These are phyloP conservation scores for Musa schizocarpa DNA, from an alignment of 176 grass and related monocot genomes.

Conservation along the genomic window DNA sequence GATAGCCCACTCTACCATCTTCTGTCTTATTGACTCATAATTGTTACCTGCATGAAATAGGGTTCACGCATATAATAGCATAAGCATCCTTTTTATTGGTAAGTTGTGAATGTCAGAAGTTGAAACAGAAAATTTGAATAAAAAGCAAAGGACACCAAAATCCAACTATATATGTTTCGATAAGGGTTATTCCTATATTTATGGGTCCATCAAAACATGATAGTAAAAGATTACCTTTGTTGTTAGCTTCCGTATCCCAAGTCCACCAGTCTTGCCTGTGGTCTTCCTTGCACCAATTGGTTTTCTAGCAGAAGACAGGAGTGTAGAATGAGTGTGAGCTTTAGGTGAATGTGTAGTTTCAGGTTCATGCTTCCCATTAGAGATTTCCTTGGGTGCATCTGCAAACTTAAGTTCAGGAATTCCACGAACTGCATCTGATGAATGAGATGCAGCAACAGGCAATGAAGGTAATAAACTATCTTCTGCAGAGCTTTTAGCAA, in stretches of 20 bases:
- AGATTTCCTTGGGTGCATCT: slow-evolving; percentile 44
- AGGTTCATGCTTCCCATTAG: slow-evolving; percentile 41
- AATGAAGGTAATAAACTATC: slow-evolving; percentile 52
- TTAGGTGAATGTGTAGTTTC: slow-evolving; percentile 56
- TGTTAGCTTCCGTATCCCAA: slow-evolving; percentile 74
- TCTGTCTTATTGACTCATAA: too few relatives aligned
- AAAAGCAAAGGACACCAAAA: background rate
- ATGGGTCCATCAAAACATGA: background rate
- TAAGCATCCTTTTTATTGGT: too few relatives aligned
- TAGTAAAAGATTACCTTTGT: slow-evolving; percentile 47
- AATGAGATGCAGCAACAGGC: slow-evolving; percentile 34
- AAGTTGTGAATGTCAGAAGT: too few relatives aligned
- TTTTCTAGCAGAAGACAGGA: slow-evolving; percentile 43
- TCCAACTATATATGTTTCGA: background rate
- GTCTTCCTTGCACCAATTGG: slow-evolving; percentile 54
- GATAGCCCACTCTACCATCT: too few relatives aligned
- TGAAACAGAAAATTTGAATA: too few relatives aligned
- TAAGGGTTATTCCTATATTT: background rate
- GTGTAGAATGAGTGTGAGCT: slow-evolving; percentile 42
- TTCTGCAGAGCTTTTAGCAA: slow-evolving; percentile 49
- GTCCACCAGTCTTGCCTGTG: slow-evolving; percentile 17
- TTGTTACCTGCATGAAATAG: too few relatives aligned
- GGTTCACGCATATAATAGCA: too few relatives aligned
- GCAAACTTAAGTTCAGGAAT: slow-evolving; percentile 49
- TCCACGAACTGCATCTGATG: slow-evolving; percentile 24